Evolutionary conservation across 345 rosid genomes (phyloP).

Genomic region (Trapa bicornis): DNA sequence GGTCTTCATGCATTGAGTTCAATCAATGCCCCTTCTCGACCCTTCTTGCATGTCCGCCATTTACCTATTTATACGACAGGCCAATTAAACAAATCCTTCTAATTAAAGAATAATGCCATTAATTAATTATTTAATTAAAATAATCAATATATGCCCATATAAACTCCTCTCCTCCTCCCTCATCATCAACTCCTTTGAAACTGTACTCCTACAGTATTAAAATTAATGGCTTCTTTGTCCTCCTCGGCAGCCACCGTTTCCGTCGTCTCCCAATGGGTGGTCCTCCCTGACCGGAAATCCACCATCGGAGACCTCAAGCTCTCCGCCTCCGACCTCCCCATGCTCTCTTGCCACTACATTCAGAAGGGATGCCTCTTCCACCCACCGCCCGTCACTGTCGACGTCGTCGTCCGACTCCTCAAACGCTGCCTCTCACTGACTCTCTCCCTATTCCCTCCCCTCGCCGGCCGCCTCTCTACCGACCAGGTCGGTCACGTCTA

Average conservation of each 20-base stretch:
- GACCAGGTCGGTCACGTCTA: slow-evolving; percentile 35
- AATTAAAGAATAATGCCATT: background rate
- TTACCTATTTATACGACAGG: background rate
- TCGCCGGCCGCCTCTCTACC: slow-evolving; percentile 71
- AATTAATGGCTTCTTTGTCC: background rate
- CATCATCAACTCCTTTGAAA: slow-evolving; percentile 3
- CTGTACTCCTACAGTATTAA: background rate
- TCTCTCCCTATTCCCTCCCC: slow-evolving; percentile 70
- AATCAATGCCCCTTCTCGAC: background rate
- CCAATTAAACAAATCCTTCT: background rate
- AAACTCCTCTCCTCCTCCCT: slow-evolving; percentile 10
- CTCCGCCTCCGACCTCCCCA: slow-evolving; percentile 89
- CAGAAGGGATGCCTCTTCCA: slow-evolving; percentile 77
- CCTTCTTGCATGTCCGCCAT: background rate
- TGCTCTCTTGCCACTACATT: slow-evolving; percentile 92
- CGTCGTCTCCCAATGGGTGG: slow-evolving; percentile 35
- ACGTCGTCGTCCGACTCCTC: slow-evolving; percentile 27
- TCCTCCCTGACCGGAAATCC: slow-evolving; percentile 47
- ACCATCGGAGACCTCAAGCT: slow-evolving; percentile 54
- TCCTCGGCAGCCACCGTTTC: background rate
- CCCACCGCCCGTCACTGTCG: slow-evolving; percentile 17
- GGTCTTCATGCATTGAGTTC: too few species aligned
- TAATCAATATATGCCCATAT: slow-evolving; percentile 19
- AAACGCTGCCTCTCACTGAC: slow-evolving; percentile 34
- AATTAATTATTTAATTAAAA: background rate